phyloP scores from a whole-genome alignment of 73 alveolate genomes.

The Urostyla sp. region DNA sequence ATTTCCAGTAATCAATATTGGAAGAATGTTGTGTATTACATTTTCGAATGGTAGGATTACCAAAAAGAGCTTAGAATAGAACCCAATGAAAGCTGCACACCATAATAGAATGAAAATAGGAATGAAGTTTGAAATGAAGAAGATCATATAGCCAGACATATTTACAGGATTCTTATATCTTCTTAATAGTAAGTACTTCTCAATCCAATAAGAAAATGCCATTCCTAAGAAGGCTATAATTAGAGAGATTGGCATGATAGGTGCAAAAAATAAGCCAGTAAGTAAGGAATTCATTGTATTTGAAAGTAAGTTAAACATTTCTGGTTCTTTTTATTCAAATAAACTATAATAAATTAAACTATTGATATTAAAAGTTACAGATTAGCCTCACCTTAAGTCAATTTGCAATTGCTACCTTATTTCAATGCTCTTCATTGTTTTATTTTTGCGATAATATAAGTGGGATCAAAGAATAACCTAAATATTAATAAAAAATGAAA shows the following conservation, averaged over 20 bases:
- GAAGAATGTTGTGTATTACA: too few species aligned
- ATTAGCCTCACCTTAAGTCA: constrained; percentile 66
- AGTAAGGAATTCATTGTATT: constrained; percentile 57
- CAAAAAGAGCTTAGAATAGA: constrained; percentile 37
- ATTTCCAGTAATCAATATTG: too few species aligned
- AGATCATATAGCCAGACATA: constrained; percentile 63
- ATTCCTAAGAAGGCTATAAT: constrained; percentile 61
- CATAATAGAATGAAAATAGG: constrained; percentile 53
- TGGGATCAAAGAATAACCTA: constrained; percentile 53
- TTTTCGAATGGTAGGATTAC: too few species aligned
- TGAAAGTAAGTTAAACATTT: constrained; percentile 69
- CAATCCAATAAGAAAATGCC: constrained; percentile 70
- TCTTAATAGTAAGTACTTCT: constrained; percentile 59
- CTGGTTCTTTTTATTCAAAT: too few species aligned
- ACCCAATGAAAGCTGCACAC: background rate
- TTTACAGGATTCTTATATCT: constrained; percentile 66
- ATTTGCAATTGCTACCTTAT: constrained; percentile 21
- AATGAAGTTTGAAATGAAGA: constrained; percentile 42
- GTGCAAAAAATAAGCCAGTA: constrained; percentile 64
- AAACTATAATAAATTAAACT: too few species aligned
- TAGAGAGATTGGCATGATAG: constrained; percentile 68
- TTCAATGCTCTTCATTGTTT: constrained; percentile 30
- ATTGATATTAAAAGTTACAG: too few species aligned
- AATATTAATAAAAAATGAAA: too few species aligned
- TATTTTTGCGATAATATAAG: constrained; percentile 7